Base-by-base conservation (phyloP, 1,284 basidiomycete species). In the Neotropicomus parvogracilis region DNA sequence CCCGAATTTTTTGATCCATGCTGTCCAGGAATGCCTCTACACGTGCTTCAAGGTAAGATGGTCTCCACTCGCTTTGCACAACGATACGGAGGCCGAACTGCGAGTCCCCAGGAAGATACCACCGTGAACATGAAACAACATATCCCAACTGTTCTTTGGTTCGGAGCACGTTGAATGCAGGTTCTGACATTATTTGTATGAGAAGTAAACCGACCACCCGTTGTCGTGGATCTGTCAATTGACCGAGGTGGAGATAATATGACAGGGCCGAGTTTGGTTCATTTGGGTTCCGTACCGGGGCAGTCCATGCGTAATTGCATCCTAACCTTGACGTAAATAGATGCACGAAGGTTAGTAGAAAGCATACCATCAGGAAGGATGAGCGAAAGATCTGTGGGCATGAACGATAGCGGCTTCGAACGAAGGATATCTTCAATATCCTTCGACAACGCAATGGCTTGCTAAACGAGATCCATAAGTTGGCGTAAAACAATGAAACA, bases 131-230 rank as follows among this genome's bases (percentile, higher is more conserved):
- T 3, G 73, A 78, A 34, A 93, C 91, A 41, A 95, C 78, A 65
- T 99, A 99, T 11, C 97, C 97, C 0, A 99, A 78, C 68, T 99
- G 97, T 66, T 99, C 93, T 66, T 94, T 86, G 3, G 95, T 98
- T n/a, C 97, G 85, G 34, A 99, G 78, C 31, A 87, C 75, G 63
- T 97, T 88, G 70, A 99, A 99, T n/a, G 87, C 80, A 0, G 95
- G 95, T 62, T 99, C 97, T 10, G 78, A 74, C 29, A 92, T 74
- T 52, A 97, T 87, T 60, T 93, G 92, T 0, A 78, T 77, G 29
- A 89, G 74, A 28, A 91, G 74, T 7, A 78, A 69, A 39, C 80
- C 74, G 2, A 73, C 72, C 24, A 86, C 81, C 17, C 85, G 79
- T 12, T 75, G 67, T n/a, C 68, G 76, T 28, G 77, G 71, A 56